Evolutionary conservation across 148 eudicot genomes (phyloP).

Genomic region (Heliosperma pusillum): DNA sequence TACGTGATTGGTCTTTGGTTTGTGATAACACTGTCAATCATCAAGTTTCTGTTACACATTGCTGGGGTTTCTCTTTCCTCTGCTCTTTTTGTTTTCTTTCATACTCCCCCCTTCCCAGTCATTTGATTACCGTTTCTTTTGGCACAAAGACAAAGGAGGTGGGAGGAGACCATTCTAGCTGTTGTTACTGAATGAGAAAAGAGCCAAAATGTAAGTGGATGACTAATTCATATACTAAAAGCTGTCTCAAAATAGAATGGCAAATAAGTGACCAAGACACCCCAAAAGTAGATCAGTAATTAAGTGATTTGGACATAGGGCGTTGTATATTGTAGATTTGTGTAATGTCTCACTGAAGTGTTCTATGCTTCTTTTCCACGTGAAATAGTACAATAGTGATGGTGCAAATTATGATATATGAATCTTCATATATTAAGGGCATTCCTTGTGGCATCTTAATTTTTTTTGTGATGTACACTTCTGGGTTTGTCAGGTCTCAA

Average conservation of each 20-base stretch:
- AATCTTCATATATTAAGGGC: not conserved
- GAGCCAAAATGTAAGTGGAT: too few species aligned
- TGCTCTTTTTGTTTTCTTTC: too few species aligned
- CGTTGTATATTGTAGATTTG: not conserved
- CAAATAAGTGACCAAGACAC: not conserved
- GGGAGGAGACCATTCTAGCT: too few species aligned
- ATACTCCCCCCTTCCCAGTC: not conserved
- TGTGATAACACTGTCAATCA: not conserved
- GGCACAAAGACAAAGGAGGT: not conserved
- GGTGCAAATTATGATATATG: not conserved
- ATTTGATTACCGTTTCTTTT: not conserved
- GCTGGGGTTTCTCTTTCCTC: too few species aligned
- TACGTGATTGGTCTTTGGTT: not conserved
- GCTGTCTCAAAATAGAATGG: too few species aligned
- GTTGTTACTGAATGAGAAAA: too few species aligned
- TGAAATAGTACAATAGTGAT: not conserved
- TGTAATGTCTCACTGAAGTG: not conserved
- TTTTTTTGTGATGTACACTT: not conserved
- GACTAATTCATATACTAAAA: too few species aligned
- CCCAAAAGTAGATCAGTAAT: not conserved
- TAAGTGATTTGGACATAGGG: not conserved
- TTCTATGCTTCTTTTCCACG: not conserved
- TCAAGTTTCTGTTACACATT: not conserved
- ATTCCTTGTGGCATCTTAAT: not conserved
- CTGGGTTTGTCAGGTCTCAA: conserved; percentile 49